Base-by-base conservation (phyloP, 176 grass and related monocot genomes). In the Bolboschoenus planiculmis region DNA sequence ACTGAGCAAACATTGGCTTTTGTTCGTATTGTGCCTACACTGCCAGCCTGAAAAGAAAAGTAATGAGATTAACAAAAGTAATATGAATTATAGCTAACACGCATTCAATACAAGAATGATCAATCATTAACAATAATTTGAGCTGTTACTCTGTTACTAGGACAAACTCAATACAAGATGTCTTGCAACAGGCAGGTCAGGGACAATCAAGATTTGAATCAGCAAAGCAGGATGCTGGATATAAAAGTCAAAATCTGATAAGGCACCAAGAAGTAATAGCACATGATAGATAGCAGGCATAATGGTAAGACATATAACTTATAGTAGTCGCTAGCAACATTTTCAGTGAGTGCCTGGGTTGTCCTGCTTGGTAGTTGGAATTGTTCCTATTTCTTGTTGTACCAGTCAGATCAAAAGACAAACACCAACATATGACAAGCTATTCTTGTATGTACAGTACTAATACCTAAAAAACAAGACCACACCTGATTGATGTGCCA, bases 401-500 rank as follows among this genome's bases (percentile, higher is more conserved):
- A 47, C 70, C n/a, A 48, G 2, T 46, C 39, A 83, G 73, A 84
- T 86, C 65, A 90, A 89, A 94, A 89, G 85, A 85, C 27, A 72
- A 47, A 74, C 23, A 74, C 10, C 42, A 74, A 10, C 40, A 27
- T 74, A 74, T 11, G 23, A 29, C 42, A 47, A 29, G 21, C 39
- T 39, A 29, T 74, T 27, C 6, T 4, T 27, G 9, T 3, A 46
- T 43, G 43, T 48, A 27, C 21, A 74, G 21, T 11, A 46, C 11
- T 27, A 70, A 16, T 70, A 46, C 40, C 36, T 23, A 47, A 74
- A 9, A 40, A 27, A 74, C 1, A 74, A 74, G 43, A 47, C 47
- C 40, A 11, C 70, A 91, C 97, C 97, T 99, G 89, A 99, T 99
- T 99, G 83, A 99, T 99, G 88, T 86, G 92, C 97, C 97, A 99